phyloP scores from a whole-genome alignment of 2,329 filamentous ascomycete genomes.

The Zasmidium cellare region DNA sequence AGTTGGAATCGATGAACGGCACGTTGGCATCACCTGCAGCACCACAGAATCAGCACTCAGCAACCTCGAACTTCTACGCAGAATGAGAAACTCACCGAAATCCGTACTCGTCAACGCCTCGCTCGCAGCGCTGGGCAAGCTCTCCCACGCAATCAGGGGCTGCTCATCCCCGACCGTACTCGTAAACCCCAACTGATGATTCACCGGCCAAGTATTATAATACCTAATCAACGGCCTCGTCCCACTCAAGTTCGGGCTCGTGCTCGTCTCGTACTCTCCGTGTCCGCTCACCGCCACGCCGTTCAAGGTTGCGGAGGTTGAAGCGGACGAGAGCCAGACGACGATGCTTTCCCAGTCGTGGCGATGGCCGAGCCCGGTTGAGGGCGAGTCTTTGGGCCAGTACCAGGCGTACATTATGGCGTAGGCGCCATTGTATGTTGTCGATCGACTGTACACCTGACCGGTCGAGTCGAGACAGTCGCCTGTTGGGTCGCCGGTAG shows the following conservation, averaged over 20 bases:
- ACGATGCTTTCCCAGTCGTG: constrained; percentile 60
- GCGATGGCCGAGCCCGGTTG: constrained; percentile 49
- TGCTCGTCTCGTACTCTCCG: constrained; percentile 49
- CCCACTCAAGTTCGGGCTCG: constrained; percentile 43
- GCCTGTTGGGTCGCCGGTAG: constrained; percentile 40
- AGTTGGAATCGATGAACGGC: constrained; percentile 51
- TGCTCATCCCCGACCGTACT: constrained; percentile 32
- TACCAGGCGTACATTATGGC: constrained; percentile 58
- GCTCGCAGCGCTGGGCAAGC: constrained; percentile 45
- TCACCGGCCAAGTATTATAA: constrained; percentile 47
- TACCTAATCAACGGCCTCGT: constrained; percentile 51
- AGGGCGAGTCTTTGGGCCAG: constrained; percentile 51
- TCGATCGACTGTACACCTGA: constrained; percentile 53
- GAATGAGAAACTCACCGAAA: constrained; percentile 37
- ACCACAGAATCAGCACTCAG: neutral
- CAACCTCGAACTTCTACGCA: neutral
- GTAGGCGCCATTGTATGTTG: constrained; percentile 38
- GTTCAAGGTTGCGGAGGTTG: constrained; percentile 43
- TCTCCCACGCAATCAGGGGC: constrained; percentile 53
- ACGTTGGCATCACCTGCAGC: constrained; percentile 40
- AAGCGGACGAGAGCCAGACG: constrained; percentile 50
- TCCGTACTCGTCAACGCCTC: constrained; percentile 47
- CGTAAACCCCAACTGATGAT: constrained; percentile 49
- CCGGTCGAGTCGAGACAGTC: constrained; percentile 48
- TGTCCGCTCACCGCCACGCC: constrained; percentile 56